Evolutionary conservation across 1,139 yeast species (phyloP).

Genomic region (Arxiozyma slooffiae): DNA sequence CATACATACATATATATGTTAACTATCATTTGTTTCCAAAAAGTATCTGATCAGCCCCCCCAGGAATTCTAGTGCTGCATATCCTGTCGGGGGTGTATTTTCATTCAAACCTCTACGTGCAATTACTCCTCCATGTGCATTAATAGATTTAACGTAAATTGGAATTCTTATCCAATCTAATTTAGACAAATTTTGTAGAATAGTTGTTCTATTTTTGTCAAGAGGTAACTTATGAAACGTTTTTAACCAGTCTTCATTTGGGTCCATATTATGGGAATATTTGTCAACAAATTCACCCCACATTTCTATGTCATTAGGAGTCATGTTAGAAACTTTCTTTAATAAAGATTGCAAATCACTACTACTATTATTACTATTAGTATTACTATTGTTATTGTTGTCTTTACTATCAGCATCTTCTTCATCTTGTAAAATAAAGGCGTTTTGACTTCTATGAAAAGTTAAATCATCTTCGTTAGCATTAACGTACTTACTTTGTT

Average conservation of each 20-base stretch:
- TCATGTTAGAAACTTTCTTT: background rate
- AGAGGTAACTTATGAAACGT: conserved; percentile 33
- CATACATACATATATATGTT: background rate
- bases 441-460: background rate
- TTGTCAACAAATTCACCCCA: conserved; percentile 24
- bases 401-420: conserved; percentile 2
- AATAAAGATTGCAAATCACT: background rate
- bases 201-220: conserved; percentile 35
- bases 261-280: conserved; percentile 15
- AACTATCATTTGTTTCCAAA: conserved; percentile 11
- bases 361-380: background rate
- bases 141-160: conserved; percentile 52
- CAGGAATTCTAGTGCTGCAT: conserved; percentile 25
- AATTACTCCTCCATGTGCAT: conserved; percentile 65
- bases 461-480: conserved; percentile 5
- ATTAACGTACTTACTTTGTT: conserved; percentile 9
- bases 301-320: background rate
- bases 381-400: background rate
- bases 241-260: conserved; percentile 8
- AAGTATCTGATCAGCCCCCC: conserved; percentile 15
- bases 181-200: conserved; percentile 42
- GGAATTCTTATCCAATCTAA: conserved; percentile 61
- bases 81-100: conserved; percentile 21
- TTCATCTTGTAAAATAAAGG: background rate
- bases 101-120: conserved; percentile 50